phyloP scores from a whole-genome alignment of 805 yeast species.

The Wickerhamia fluorescens region DNA sequence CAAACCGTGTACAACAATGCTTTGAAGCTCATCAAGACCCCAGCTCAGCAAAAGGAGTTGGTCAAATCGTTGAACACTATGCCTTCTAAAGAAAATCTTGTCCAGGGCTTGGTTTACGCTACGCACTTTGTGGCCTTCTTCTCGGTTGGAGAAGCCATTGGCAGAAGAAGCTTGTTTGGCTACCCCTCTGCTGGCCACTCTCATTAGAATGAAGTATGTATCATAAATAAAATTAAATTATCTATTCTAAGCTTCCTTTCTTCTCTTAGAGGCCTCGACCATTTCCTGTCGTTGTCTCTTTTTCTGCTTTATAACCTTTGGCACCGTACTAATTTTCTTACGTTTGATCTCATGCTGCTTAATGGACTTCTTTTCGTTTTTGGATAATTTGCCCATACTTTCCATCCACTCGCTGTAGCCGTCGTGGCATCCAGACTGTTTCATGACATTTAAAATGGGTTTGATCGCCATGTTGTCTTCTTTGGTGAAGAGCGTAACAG shows the following conservation, averaged over 20 bases:
- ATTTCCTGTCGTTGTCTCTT: constrained; percentile 57
- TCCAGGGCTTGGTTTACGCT: constrained; percentile 67
- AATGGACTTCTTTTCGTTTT: constrained; percentile 53
- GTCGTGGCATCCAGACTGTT: constrained; percentile 69
- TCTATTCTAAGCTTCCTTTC: constrained; percentile 27
- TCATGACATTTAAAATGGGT: constrained; percentile 90
- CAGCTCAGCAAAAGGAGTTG: constrained; percentile 53
- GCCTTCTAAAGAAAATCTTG: constrained; percentile 47
- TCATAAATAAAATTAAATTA: background rate
- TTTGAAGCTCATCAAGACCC: constrained; percentile 28
- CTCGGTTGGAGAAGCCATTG: constrained; percentile 91
- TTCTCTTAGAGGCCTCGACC: constrained; percentile 68
- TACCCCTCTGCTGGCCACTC: constrained; percentile 59
- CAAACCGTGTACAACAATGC: constrained; percentile 59
- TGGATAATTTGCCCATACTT: constrained; percentile 55
- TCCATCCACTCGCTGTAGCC: constrained; percentile 79
- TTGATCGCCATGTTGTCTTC: constrained; percentile 73
- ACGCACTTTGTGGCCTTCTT: constrained; percentile 86
- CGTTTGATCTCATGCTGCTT: constrained; percentile 57
- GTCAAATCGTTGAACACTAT: constrained; percentile 39
- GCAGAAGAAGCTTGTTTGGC: constrained; percentile 91
- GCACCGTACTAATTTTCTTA: constrained; percentile 78
- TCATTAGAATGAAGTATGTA: background rate
- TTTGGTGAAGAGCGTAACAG: constrained; percentile 89
- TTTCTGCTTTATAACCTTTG: constrained; percentile 57